Evolutionary conservation across 306 rosid genomes (phyloP), one percentile per base, ranked within the genome.

Genomic region (Quercus parvula): DNA sequence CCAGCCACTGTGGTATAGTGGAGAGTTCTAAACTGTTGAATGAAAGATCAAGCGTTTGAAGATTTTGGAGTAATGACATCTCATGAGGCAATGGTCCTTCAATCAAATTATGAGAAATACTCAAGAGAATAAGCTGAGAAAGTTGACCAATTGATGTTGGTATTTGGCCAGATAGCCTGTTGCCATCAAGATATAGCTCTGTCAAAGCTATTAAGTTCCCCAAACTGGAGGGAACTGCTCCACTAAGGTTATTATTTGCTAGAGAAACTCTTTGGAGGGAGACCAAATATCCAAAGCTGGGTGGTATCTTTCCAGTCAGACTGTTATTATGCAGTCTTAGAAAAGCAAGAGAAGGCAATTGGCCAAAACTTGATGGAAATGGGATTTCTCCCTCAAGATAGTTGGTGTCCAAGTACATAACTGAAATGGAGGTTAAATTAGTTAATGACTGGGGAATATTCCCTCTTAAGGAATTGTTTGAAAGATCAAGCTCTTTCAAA

Each of bases 61-160:
- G 74, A 70, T 83, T 89, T 83, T 82, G 85, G 78, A 89, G 94
- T 83, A 89, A 85, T 57, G 89, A 83, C 77, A 89, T 78, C 75
- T 89, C 85, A 31, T 76, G 80, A 70, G 94, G 94, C 61, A 91
- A 75, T 52, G 91, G 84, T 70, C 88, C 89, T 83, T 82, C 81
- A 77, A 91, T 85, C 81, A 83, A 73, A 69, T 85, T 91, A 0
- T 75, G 52, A 51, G 92, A 80, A 64, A 91, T 77, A 64, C 61
- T 82, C 24, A 91, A 68, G 85, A 78, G 59, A 22, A 80, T 78
- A 57, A 91, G 96, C 73, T 75, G 79, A 74, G 89, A 91, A 18
- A 88, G 88, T 41, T 82, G 82, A 71, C 91, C 85, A 19, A 86
- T 71, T 71, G 94, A 84, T 76, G 83, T 87, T 64, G 96, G 93